Base-by-base conservation (phyloP, 192 early-diverging fungal genomes). In the Backusella luteola region DNA sequence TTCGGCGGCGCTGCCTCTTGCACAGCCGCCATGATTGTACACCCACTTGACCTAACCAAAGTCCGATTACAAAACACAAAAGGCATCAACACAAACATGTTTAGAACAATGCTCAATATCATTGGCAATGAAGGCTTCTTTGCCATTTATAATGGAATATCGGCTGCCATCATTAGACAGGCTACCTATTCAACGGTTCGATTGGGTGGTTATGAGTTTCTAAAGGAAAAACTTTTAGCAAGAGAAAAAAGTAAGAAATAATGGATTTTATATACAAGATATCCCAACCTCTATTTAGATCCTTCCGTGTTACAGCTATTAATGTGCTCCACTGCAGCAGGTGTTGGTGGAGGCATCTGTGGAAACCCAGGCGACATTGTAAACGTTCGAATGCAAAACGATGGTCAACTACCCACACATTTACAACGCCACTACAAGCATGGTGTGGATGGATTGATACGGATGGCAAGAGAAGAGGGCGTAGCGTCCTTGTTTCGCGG, bases 21-120 rank as follows among this genome's bases (percentile, higher is more conserved):
- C 42, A 44, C 82, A 14, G 89, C 90, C 0, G 88, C 87, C 32
- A 81, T 91, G 11, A 90, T 93, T 35, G 91, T 90, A 0, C 92
- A 97, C 80, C 91, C 93, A 66, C 86, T 98, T 59, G 95, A 96
- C 80, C 86, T 96, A 49, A 86, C 93, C 68, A 97, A 98, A 80
- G 97, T 99, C 34, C 91, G 96, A 9, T 80, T 97, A 56, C 97
- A 99, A 79, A 99, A 95, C 15, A 86, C 85, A 32, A 93, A 92
- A 35, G 91, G 91, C 3, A 78, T 70, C 2, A 80, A 76, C 46
- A 83, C 66, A 39, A 91, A 92, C 41, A 87, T 94, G 83, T 89
- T 94, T 14, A 85, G 89, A 72, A 93, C 93, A 67, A 90, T 94
- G 84, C 80, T 89, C 83, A 85, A 91, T 71, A 91, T 92, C 15